A percentile compares a stretch with the other conserved stretches of the same genome.
phyloP scores from a whole-genome alignment of 495 filamentous ascomycete genomes.

The Aspergillus sclerotiicarbonarius region DNA sequence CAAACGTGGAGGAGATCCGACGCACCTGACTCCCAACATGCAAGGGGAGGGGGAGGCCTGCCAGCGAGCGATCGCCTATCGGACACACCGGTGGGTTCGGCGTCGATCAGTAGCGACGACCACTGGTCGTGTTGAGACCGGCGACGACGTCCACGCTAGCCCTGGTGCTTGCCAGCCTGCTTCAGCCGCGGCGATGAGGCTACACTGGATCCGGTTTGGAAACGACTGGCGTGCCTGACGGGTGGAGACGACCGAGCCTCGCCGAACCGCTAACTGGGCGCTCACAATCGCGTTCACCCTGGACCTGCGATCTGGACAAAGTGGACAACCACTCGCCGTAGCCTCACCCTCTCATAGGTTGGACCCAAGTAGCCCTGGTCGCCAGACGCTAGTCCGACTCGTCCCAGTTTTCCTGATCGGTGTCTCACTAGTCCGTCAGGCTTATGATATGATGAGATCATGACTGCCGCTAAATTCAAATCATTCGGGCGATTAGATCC shows the following conservation, averaged over 20 bases:
- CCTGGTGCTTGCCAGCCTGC: neutral
- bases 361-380: neutral
- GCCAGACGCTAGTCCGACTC: neutral
- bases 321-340: neutral
- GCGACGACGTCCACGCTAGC: conserved; percentile 3
- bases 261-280: conserved; percentile 1
- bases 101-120: conserved; percentile 2
- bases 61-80: conserved; percentile 6
- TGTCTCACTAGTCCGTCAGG: conserved; percentile 5
- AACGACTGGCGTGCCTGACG: conserved; percentile 3
- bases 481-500: conserved; percentile 15
- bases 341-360: too few relatives aligned
- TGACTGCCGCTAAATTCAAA: conserved; percentile 22
- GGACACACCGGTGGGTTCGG: conserved; percentile 12
- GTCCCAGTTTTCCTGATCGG: conserved; percentile 1
- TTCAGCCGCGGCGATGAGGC: neutral
- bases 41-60: conserved; percentile 9
- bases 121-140: neutral
- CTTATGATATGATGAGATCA: conserved; percentile 20
- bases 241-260: conserved; percentile 6
- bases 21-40: conserved; percentile 4
- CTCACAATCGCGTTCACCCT: neutral
- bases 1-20: conserved; percentile 15
- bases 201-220: neutral
- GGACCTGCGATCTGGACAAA: neutral